Conservation (phyloP, 2,329 filamentous ascomycete genomes). For the Orbilia javanica region DNA sequence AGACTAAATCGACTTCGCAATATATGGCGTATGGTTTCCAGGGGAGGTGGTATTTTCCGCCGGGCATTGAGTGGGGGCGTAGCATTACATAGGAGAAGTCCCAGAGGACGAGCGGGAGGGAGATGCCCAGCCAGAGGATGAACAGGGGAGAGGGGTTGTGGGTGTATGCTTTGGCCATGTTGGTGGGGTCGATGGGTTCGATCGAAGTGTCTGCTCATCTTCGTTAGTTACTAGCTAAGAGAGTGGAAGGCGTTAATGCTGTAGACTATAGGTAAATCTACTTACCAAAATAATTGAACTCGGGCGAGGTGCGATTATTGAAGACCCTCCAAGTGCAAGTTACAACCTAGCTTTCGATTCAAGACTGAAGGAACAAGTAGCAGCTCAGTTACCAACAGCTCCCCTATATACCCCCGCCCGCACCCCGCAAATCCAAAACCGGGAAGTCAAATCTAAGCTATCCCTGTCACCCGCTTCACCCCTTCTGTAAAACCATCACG, state of each 20-base stretch:
- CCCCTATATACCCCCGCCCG: neutral
- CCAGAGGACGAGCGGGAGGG: constrained; percentile 83
- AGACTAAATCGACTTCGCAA: constrained; percentile 81
- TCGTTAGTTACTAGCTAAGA: neutral
- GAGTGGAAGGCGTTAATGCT: too few relatives aligned
- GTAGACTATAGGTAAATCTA: neutral
- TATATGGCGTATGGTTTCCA: constrained; percentile 86
- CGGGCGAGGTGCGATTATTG: too few relatives aligned
- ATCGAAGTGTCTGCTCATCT: neutral
- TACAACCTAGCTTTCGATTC: too few relatives aligned
- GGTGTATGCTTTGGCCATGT: constrained; percentile 18
- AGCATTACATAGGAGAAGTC: constrained; percentile 83
- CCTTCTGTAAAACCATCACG: neutral
- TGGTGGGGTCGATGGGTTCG: neutral
- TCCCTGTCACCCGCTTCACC: neutral
- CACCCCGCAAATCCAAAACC: neutral
- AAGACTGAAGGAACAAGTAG: too few relatives aligned
- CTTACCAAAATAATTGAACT: neutral
- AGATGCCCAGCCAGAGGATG: constrained; percentile 79
- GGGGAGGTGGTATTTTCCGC: constrained; percentile 79
- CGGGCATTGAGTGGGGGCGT: constrained; percentile 84
- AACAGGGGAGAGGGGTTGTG: constrained; percentile 35
- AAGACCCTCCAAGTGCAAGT: too few relatives aligned
- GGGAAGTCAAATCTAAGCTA: neutral
- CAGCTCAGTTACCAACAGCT: neutral